A percentile compares a stretch with the other conserved stretches of the same genome.
phyloP scores from a whole-genome alignment of 2,329 filamentous ascomycete species.

The Lecanicillium sp. region DNA sequence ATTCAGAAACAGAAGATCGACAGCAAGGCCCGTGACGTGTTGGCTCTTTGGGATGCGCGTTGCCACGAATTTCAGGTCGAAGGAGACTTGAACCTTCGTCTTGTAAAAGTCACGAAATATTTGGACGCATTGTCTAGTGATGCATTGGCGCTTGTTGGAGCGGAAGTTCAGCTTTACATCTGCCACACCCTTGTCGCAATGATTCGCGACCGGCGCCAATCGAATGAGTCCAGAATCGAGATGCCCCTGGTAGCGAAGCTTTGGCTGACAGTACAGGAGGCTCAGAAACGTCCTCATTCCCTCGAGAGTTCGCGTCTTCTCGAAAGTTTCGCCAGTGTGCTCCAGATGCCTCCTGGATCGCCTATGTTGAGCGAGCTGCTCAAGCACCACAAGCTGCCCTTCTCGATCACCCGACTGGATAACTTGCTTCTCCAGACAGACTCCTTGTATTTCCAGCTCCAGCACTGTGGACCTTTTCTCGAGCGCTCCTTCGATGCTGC shows the following conservation, averaged over 20 bases:
- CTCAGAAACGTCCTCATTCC: constrained; percentile 14
- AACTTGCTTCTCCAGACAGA: constrained; percentile 10
- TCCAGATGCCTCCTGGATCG: constrained; percentile 14
- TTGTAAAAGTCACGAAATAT: constrained; percentile 42
- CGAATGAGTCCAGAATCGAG: neutral
- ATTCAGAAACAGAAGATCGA: constrained; percentile 13
- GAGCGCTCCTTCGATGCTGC: constrained; percentile 66
- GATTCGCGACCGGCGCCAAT: neutral
- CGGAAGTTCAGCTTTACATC: constrained; percentile 29
- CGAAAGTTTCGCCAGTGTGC: constrained; percentile 10
- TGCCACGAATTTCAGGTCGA: constrained; percentile 42
- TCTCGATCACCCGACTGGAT: neutral
- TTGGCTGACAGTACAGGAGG: constrained; percentile 16
- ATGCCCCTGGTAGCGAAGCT: constrained; percentile 13
- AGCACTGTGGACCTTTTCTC: constrained; percentile 65
- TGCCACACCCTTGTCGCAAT: constrained; percentile 25
- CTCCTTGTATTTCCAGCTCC: constrained; percentile 55
- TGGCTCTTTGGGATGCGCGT: constrained; percentile 13
- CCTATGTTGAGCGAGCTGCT: neutral
- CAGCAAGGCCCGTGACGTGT: constrained; percentile 4
- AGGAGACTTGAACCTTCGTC: constrained; percentile 34
- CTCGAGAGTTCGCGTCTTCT: constrained; percentile 12
- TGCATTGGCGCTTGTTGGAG: constrained; percentile 22
- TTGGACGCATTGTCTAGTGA: constrained; percentile 34
- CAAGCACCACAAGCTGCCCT: neutral